Percentiles rank a stretch among this genome's conserved stretches.
Evolutionary conservation across 2,329 filamentous ascomycete species (phyloP).

Genomic region (Chaetomiaceae sp.): DNA sequence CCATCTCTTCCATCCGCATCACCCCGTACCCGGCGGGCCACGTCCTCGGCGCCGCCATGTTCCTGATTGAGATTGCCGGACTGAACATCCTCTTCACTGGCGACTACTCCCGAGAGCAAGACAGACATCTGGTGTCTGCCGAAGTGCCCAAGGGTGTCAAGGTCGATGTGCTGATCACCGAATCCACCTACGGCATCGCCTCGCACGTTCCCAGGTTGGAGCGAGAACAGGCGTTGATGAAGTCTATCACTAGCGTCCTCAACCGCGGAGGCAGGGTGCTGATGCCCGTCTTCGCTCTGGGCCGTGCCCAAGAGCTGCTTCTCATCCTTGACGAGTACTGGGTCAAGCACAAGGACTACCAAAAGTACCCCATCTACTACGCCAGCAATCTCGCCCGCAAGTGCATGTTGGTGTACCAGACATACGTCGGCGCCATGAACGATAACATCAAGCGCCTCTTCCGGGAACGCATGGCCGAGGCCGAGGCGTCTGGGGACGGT

Average conservation of each 20-base stretch:
- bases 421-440: slow-evolving; percentile 97
- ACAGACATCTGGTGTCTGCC: slow-evolving; percentile 91
- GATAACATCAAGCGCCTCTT: slow-evolving; percentile 98
- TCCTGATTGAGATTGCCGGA: slow-evolving; percentile 92
- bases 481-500: slow-evolving; percentile 72
- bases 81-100: slow-evolving; percentile 97
- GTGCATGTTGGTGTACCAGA: slow-evolving; percentile 99
- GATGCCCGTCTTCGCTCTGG: slow-evolving; percentile 92
- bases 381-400: slow-evolving; percentile 91
- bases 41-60: slow-evolving; percentile 98
- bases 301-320: slow-evolving; percentile 87
- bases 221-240: slow-evolving; percentile 90
- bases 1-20: slow-evolving; percentile 91
- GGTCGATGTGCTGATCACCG: slow-evolving; percentile 93
- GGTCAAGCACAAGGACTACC: slow-evolving; percentile 81
- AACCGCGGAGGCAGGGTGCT: slow-evolving; percentile 89
- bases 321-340: slow-evolving; percentile 97
- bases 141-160: slow-evolving; percentile 84
- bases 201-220: slow-evolving; percentile 88
- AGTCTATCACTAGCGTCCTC: slow-evolving; percentile 84
- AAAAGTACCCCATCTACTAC: slow-evolving; percentile 94
- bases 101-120: slow-evolving; percentile 93
- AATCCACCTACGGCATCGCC: slow-evolving; percentile 94
- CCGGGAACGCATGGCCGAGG: slow-evolving; percentile 84
- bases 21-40: slow-evolving; percentile 96